phyloP scores from a whole-genome alignment of 2,329 filamentous ascomycete species.

The Neopestalotiopsis clavispora region DNA sequence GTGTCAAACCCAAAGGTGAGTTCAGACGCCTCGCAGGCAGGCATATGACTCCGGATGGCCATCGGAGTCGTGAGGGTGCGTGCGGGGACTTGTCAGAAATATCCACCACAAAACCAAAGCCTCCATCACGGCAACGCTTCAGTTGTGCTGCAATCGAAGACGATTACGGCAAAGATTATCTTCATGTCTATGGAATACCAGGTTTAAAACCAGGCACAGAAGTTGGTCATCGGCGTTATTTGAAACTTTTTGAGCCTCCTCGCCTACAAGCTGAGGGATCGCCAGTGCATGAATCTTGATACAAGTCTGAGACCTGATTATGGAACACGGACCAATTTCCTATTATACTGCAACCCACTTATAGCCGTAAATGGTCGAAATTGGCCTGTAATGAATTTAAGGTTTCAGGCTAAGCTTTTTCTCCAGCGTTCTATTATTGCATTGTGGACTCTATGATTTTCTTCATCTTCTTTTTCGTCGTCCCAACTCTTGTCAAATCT shows the following conservation, averaged over 20 bases:
- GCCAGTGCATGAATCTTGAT: slow-evolving; percentile 3
- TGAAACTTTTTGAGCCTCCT: not conserved
- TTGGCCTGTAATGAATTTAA: not conserved
- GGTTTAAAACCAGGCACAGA: not conserved
- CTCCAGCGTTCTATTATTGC: not conserved
- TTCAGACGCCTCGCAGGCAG: not conserved
- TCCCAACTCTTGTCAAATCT: not conserved
- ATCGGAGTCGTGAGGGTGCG: not conserved
- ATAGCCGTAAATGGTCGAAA: not conserved
- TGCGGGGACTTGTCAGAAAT: not conserved
- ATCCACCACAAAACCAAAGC: not conserved
- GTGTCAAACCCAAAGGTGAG: not conserved
- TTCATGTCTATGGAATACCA: not conserved
- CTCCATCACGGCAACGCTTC: not conserved
- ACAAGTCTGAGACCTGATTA: not conserved
- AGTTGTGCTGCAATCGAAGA: not conserved
- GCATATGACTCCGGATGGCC: not conserved
- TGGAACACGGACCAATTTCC: not conserved
- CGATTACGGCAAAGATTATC: not conserved
- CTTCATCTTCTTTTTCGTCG: not conserved
- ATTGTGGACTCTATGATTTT: not conserved
- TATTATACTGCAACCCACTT: not conserved
- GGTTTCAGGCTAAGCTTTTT: not conserved
- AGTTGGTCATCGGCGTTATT: not conserved
- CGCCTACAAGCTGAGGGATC: not conserved